A percentile compares a stretch with the other conserved stretches of the same genome.
phyloP scores from a whole-genome alignment of 371 early-diverging fungal species.

The Mucor piriformis region DNA sequence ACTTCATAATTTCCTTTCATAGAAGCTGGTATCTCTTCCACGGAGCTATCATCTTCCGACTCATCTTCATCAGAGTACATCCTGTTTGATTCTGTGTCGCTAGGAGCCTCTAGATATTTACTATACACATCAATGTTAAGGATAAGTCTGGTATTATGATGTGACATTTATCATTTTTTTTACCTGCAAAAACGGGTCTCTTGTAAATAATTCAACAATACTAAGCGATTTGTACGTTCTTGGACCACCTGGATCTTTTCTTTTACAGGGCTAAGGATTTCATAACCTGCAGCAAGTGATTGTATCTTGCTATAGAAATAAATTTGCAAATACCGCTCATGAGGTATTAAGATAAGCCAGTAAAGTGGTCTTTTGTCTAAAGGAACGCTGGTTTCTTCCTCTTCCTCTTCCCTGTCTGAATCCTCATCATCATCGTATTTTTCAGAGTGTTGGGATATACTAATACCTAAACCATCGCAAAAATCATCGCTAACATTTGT shows the following conservation, averaged over 20 bases:
- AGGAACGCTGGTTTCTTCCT: conserved; percentile 2
- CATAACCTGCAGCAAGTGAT: conserved; percentile 39
- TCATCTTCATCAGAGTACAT: conserved; percentile 35
- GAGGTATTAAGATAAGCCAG: conserved; percentile 70
- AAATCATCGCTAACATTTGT: conserved; percentile 24
- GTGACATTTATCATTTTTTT: background rate
- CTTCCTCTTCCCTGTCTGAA: conserved; percentile 6
- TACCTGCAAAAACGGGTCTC: conserved; percentile 73
- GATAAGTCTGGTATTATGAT: background rate
- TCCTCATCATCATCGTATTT: background rate
- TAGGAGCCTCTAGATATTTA: conserved; percentile 65
- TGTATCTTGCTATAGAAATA: conserved; percentile 71
- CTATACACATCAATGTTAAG: conserved; percentile 35
- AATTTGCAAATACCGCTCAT: conserved; percentile 57
- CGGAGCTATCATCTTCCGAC: conserved; percentile 46
- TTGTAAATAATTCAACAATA: conserved; percentile 65
- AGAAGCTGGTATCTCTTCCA: conserved; percentile 25
- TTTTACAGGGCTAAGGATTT: conserved; percentile 56
- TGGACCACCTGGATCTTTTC: conserved; percentile 57
- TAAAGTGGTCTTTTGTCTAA: conserved; percentile 46
- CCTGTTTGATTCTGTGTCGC: conserved; percentile 20
- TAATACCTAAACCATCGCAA: conserved; percentile 48
- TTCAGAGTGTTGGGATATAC: conserved; percentile 11
- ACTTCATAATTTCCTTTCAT: background rate
- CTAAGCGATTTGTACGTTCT: conserved; percentile 69